Conservation (phyloP, 345 rosid species). For the Gossypium bickii region DNA sequence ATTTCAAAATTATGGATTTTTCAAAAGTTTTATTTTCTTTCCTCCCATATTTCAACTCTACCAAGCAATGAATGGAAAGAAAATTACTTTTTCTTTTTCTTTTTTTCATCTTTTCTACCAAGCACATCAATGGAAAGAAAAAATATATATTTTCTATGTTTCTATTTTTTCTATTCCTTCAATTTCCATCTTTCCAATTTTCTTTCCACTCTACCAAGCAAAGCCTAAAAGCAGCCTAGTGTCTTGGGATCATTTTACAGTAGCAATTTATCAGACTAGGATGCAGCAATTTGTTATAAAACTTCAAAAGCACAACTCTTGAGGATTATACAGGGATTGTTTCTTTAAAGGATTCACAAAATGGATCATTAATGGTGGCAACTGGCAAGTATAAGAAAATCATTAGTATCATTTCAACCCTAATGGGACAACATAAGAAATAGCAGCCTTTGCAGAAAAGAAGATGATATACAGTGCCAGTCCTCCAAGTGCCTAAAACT, state of each 20-base stretch:
- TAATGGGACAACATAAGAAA: not conserved
- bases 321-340: not conserved
- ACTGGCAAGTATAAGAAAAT: not conserved
- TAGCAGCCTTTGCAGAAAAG: not conserved
- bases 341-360: not conserved
- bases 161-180: too few species aligned
- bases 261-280: not conserved
- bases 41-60: too few species aligned
- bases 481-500: conserved; percentile 11
- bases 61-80: too few species aligned
- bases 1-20: too few species aligned
- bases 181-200: too few species aligned
- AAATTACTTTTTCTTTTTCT: too few species aligned
- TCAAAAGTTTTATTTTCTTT: too few species aligned
- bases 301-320: not conserved
- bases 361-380: not conserved
- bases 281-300: not conserved
- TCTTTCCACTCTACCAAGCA: too few species aligned
- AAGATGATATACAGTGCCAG: not conserved
- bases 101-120: too few species aligned
- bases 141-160: too few species aligned
- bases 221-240: not conserved
- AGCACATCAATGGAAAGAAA: too few species aligned
- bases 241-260: not conserved
- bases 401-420: not conserved